phyloP scores from a whole-genome alignment of 2,329 filamentous ascomycete species.

The Grosmannia clavigera region DNA sequence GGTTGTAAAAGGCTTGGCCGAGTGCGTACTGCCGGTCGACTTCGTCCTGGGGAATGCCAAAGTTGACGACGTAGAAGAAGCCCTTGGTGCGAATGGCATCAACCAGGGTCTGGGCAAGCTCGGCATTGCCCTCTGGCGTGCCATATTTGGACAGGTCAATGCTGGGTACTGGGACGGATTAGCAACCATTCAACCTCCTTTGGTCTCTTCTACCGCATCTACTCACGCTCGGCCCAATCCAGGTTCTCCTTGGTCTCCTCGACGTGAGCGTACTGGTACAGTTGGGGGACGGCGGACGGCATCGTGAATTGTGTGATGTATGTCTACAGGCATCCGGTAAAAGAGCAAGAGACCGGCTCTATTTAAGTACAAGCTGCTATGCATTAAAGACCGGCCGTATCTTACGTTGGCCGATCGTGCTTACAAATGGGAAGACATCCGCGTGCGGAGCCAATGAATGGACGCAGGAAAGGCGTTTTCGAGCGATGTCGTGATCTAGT shows the following conservation, averaged over 20 bases:
- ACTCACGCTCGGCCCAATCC: conserved; percentile 4
- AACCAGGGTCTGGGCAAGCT: conserved; percentile 20
- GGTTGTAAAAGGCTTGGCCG: conserved; percentile 32
- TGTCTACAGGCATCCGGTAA: background rate
- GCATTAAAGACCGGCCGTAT: background rate
- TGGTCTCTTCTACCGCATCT: conserved; percentile 1
- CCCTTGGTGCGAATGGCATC: conserved; percentile 30
- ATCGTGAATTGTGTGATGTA: background rate
- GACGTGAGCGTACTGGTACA: conserved; percentile 4
- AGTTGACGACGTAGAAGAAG: conserved; percentile 48
- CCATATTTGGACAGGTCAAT: conserved; percentile 20
- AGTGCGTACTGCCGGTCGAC: conserved; percentile 44
- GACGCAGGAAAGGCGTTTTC: background rate
- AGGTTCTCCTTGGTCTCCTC: conserved; percentile 6
- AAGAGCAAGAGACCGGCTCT: background rate
- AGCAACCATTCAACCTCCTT: background rate
- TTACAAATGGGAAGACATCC: background rate
- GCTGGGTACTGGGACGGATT: conserved; percentile 12
- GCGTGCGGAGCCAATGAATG: background rate
- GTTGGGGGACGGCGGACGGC: background rate
- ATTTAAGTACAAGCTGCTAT: background rate
- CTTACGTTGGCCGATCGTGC: background rate
- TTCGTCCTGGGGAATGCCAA: conserved; percentile 40
- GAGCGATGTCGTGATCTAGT: background rate
- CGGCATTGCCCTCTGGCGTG: conserved; percentile 19